These are phyloP conservation scores for Claviceps sp. DNA, from an alignment of 2,329 filamentous ascomycete genomes.

Conservation along the genomic window DNA sequence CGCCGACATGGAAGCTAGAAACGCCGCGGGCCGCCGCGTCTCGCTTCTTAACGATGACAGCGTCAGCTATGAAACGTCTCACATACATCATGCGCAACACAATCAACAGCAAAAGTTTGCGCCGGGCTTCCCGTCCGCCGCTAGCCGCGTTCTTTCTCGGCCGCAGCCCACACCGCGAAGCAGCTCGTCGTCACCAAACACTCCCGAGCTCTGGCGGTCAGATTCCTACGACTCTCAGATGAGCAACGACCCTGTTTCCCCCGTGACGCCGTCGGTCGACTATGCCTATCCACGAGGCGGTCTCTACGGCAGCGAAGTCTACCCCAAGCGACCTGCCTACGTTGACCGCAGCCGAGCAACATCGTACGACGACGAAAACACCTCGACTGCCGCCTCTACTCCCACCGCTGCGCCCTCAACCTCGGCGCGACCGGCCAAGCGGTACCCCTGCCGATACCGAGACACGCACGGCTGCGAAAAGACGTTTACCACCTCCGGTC, in stretches of 20 bases:
- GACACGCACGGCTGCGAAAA: constrained; percentile 61
- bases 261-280: constrained; percentile 38
- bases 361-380: constrained; percentile 39
- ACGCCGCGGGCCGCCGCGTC: constrained; percentile 43
- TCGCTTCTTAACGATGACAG: constrained; percentile 46
- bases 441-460: constrained; percentile 61
- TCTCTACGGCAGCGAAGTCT: constrained; percentile 23
- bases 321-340: constrained; percentile 28
- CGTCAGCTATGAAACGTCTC: constrained; percentile 7
- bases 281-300: constrained; percentile 27
- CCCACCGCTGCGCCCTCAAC: constrained; percentile 18
- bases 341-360: constrained; percentile 30
- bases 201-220: constrained; percentile 45
- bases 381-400: constrained; percentile 16
- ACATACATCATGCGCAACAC: constrained; percentile 4
- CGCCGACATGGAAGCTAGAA: constrained; percentile 36
- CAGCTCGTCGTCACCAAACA: constrained; percentile 33
- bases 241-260: constrained; percentile 40
- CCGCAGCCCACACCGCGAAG: constrained; percentile 25
- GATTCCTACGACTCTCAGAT: constrained; percentile 49
- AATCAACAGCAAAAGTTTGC: constrained; percentile 5
- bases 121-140: constrained; percentile 21
- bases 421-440: constrained; percentile 42
- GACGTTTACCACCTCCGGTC: constrained; percentile 73
- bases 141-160: constrained; percentile 17